A percentile compares a stretch with the other conserved stretches of the same genome.
phyloP scores from a whole-genome alignment of 2,329 filamentous ascomycete species.

The Geosmithia putterillii region DNA sequence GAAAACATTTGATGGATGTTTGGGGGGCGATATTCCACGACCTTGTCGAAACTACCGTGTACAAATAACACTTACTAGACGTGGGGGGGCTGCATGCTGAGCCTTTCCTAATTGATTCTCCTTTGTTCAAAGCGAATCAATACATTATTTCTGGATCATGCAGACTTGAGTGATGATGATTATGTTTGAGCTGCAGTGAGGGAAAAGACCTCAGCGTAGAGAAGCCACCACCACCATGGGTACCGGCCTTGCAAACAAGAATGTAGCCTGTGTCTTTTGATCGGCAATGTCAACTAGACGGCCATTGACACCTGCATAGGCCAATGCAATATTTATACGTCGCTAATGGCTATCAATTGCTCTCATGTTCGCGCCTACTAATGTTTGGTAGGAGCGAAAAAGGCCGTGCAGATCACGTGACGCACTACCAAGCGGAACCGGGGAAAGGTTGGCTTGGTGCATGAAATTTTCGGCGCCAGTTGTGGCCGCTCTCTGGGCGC shows the following conservation, averaged over 20 bases:
- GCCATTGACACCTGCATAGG: too few species aligned
- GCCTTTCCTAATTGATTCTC: constrained; percentile 7
- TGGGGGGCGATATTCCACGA: background rate
- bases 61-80: constrained; percentile 26
- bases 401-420: background rate
- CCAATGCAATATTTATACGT: too few species aligned
- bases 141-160: constrained; percentile 9
- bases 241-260: too few species aligned
- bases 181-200: too few species aligned
- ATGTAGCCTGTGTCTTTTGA: too few species aligned
- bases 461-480: background rate
- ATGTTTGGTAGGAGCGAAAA: background rate
- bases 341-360: too few species aligned
- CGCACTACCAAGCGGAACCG: background rate
- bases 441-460: too few species aligned
- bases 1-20: background rate
- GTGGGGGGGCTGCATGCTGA: constrained; percentile 20
- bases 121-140: constrained; percentile 1
- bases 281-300: too few species aligned
- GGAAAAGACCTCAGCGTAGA: too few species aligned
- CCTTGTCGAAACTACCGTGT: constrained; percentile 11
- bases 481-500: background rate
- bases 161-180: background rate
- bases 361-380: too few species aligned
- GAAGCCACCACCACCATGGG: too few species aligned